Conservation (phyloP, 805 yeast species). For the Metschnikowia picachoensis region DNA sequence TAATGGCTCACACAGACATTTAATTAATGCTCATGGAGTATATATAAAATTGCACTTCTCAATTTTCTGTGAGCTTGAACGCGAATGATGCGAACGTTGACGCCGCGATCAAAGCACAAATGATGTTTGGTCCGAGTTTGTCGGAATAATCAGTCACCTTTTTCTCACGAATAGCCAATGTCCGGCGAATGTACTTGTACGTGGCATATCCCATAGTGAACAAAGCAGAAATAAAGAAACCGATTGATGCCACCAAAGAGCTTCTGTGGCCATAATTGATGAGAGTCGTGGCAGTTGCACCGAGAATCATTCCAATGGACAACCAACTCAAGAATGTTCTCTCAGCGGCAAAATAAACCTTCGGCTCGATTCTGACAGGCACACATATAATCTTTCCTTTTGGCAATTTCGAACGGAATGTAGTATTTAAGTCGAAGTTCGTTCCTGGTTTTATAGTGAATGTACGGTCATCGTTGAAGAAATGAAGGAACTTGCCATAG, state of each 20-base stretch:
- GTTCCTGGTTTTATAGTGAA: conserved; percentile 44
- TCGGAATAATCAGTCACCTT: conserved; percentile 85
- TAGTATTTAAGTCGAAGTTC: conserved; percentile 39
- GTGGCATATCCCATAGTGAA: conserved; percentile 70
- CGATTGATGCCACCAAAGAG: conserved; percentile 76
- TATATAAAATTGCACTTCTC: neutral
- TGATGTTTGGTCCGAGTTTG: conserved; percentile 76
- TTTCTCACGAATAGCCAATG: conserved; percentile 75
- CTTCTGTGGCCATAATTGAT: conserved; percentile 73
- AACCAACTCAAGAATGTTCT: conserved; percentile 93
- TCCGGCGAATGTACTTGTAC: conserved; percentile 75
- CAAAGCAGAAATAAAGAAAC: conserved; percentile 79
- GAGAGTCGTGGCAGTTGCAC: conserved; percentile 84
- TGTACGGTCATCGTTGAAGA: conserved; percentile 43
- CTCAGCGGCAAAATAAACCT: conserved; percentile 98
- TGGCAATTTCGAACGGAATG: conserved; percentile 63
- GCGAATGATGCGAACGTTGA: conserved; percentile 63
- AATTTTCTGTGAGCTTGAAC: conserved; percentile 42
- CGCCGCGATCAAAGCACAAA: conserved; percentile 69
- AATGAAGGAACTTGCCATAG: conserved; percentile 37
- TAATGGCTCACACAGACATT: too few relatives aligned
- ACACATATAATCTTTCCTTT: conserved; percentile 86
- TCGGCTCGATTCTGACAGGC: conserved; percentile 96
- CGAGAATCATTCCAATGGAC: conserved; percentile 81
- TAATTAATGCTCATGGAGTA: neutral